Evolutionary conservation across 164 flowering plant genomes (phyloP), one percentile per base, ranked within the genome.

Genomic region (Dillenia suffruticosa): DNA sequence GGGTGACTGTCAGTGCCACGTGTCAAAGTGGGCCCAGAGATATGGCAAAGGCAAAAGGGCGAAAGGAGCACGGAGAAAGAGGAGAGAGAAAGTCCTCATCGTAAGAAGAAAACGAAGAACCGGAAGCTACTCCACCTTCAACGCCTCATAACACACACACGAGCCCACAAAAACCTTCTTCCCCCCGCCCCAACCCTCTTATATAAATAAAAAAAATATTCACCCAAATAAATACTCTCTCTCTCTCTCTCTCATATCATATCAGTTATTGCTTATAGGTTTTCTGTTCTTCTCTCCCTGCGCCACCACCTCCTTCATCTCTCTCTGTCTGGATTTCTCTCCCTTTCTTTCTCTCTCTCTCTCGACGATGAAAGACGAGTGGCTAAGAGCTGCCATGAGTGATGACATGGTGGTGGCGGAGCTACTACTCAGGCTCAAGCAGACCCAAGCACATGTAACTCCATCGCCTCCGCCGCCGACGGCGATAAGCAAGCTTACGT

Each of bases 341-440:
- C 50, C 46, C 63, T 57, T 45, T 44, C 62, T 55, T 43, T 12
- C 12, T 12, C 15, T 43, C 43, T 19, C 12, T 17, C 44, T 40
- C 26, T 15, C 16, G 46, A 12, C 14, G 57, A 10, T 9, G 61
- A 13, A 73, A 46, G 84, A 80, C 64, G 80, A 71, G 58, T 80
- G 84, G 87, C 49, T 76, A n/a, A 51, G 58, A 49, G 73, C 78
- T 15, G 91, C 86, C 40, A 68, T 81, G 77, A 26, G 64, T 22
- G 84, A 83, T 57, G 83, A 79, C 63, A 44, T 44, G 7, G 54
- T 83, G 61, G 90, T 82, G 67, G 90, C 56, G 50, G 84, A 82
- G 74, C 73, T 82, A 2, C 73, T 85, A 24, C 26, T 82, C 40
- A 74, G 81, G 17, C 74, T 84, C 58, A 68, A 72, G 49, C 68